Base-by-base conservation (phyloP, 2,329 filamentous ascomycete genomes). In the Fusarium buxicola region DNA sequence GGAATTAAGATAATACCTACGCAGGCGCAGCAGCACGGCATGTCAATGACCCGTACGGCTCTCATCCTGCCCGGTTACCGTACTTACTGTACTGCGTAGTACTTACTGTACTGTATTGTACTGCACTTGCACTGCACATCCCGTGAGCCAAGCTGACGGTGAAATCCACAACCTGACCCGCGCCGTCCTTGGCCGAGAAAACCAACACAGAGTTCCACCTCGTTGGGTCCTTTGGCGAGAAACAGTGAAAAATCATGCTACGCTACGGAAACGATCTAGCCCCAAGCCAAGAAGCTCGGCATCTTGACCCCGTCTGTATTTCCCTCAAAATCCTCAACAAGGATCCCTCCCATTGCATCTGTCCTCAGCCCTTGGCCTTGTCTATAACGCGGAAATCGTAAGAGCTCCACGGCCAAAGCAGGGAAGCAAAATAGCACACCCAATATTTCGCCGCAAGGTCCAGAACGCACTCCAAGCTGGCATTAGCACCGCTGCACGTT, bases 271-370 rank as follows among this genome's bases (percentile, higher is more conserved):
- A n/a, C n/a, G n/a, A n/a, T n/a, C n/a, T n/a, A n/a, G n/a, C n/a
- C 25, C 44, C 25, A 47, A 28, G 52, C 52, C 51, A 51, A 64
- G 56, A 60, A 25, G 25, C 51, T 57, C 28, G 40, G 31, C 47
- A 47, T 53, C 50, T 43, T 16, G 43, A 51, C 31, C 21, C 6
- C 21, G 21, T 21, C 21, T 21, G 8, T 16, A 36, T 43, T 25
- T 9, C 9, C 34, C 16, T 11, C 15, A 27, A 12, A 27, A 36
- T 41, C 51, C 39, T 13, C 25, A 25, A 12, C 32, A 18, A 12
- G 8, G 45, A 38, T 28, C 45, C 45, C n/a, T n/a, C n/a, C n/a
- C n/a, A n/a, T n/a, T n/a, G n/a, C n/a, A n/a, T n/a, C n/a, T n/a
- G n/a, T n/a, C n/a, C n/a, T n/a, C n/a, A n/a, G n/a, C 38, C 21